A percentile compares a stretch with the other conserved stretches of the same genome.
phyloP scores from a whole-genome alignment of 306 rosid genomes.

The Elaeagnus macrophylla region DNA sequence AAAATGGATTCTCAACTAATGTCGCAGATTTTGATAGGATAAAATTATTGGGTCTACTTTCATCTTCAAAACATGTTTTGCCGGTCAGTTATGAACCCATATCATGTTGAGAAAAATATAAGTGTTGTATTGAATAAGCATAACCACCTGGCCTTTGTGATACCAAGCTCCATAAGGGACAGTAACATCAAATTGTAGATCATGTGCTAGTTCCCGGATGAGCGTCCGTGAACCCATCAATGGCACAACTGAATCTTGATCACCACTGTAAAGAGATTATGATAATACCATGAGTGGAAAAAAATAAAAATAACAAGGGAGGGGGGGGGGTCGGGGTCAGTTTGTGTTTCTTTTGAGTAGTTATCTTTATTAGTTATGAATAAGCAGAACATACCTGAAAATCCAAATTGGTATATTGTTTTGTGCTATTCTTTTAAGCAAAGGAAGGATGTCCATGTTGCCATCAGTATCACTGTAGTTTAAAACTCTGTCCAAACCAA shows the following conservation, averaged over 20 bases:
- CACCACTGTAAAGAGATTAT: slow-evolving; percentile 48
- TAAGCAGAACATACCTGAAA: slow-evolving; percentile 53
- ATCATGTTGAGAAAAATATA: no score
- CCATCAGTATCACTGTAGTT: slow-evolving; percentile 55
- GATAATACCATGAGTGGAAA: background rate
- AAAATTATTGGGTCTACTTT: no score
- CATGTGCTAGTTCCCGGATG: slow-evolving; percentile 67
- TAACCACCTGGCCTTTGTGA: slow-evolving; percentile 71
- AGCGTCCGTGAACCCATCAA: slow-evolving; percentile 72
- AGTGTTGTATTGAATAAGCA: background rate
- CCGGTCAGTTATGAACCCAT: no score
- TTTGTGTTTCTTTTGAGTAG: no score
- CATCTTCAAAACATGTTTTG: no score
- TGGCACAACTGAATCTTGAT: slow-evolving; percentile 82
- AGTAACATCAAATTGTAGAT: slow-evolving; percentile 46
- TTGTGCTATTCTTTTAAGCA: slow-evolving; percentile 57
- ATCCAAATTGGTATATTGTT: slow-evolving; percentile 73
- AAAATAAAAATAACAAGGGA: background rate
- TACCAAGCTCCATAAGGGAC: slow-evolving; percentile 85
- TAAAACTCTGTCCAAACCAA: slow-evolving; percentile 35
- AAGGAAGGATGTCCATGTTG: slow-evolving; percentile 60
- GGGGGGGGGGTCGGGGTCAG: no score
- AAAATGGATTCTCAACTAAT: no score
- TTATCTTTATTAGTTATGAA: background rate
- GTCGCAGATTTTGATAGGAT: no score